Evolutionary conservation across 768 basidiomycete species (phyloP).

Genomic region (Boletus insuetus): DNA sequence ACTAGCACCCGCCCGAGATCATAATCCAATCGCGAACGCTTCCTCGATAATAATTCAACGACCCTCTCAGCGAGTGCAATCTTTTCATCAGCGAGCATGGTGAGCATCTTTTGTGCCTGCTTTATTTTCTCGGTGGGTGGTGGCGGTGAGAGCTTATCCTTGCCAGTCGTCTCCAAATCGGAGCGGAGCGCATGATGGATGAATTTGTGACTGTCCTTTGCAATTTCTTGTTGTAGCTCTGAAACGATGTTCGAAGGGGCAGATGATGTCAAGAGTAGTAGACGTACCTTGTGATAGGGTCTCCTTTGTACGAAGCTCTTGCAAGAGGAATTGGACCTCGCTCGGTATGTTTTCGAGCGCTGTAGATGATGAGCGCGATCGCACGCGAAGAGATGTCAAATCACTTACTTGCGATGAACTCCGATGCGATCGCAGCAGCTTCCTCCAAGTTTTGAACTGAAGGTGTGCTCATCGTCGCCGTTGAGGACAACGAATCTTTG

Average conservation of each 20-base stretch:
- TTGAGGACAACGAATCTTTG: background rate
- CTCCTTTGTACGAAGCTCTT: conserved; percentile 47
- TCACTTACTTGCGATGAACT: conserved; percentile 46
- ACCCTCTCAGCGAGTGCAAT: conserved; percentile 42
- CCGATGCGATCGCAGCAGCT: conserved; percentile 46
- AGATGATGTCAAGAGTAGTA: background rate
- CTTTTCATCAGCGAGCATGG: conserved; percentile 42
- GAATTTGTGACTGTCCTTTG: conserved; percentile 42
- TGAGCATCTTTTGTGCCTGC: conserved; percentile 27
- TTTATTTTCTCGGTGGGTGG: conserved; percentile 32
- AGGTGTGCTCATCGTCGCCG: conserved; percentile 28
- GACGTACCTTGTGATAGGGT: conserved; percentile 39
- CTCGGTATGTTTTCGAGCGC: conserved; percentile 51
- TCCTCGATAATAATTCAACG: conserved; percentile 42
- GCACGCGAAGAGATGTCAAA: background rate
- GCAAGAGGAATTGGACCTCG: conserved; percentile 47
- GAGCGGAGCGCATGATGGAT: conserved; percentile 42
- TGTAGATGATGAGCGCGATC: conserved; percentile 12
- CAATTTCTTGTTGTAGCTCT: conserved; percentile 46
- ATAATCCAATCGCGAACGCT: conserved; percentile 45
- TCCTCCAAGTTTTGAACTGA: conserved; percentile 44
- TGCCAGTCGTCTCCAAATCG: conserved; percentile 26
- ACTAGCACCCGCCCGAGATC: conserved; percentile 44
- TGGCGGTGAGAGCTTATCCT: conserved; percentile 30
- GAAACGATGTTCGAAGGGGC: background rate